Base-by-base conservation (phyloP, 495 filamentous ascomycete genomes). In the Aspergillus campestris region DNA sequence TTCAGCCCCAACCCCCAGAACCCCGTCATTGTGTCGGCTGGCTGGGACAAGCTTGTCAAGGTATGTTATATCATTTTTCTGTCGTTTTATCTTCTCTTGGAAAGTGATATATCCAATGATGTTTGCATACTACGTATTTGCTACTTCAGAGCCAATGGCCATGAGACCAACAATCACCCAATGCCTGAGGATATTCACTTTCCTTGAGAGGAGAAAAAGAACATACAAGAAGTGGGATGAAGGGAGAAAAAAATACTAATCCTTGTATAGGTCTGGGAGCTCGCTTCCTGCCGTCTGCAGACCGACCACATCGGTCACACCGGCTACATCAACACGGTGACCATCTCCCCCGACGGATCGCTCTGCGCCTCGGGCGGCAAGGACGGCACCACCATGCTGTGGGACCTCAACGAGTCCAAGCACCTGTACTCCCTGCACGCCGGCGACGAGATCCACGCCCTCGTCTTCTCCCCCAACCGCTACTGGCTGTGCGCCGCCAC, bases 341-440 rank as follows among this genome's bases (percentile, higher is more conserved):
- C 92, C 67, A 97, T 99, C 81, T 97, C 94, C 57, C 92, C 92
- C 63, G 92, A 99, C 68, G 92, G 92, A 58, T 99, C 92, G 51
- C 92, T 99, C 62, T 99, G 92, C 79, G 92, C 92, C 47, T 97
- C 92, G 52, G 92, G 94, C 66, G 92, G 92, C 65, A 99, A 99
- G 81, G 92, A 99, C 78, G 92, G 92, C 69, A 97, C 92, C 62
- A 97, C 92, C 65, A 99, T 99, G 92, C 89, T 99, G 57, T 99
- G 92, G 92, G 92, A 99, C 65, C 84, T 99, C 52, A 99, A 99
- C 84, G 92, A 99, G 83, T 95, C 89, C 69, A 99, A 99, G 85
- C 92, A 99, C 79, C 86, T 99, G 57, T 99, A 99, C 84, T 96
- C 91, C 38, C 87, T 99, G 64, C 91, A 90, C 74, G 92, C 92